Evolutionary conservation across 139 green algal genomes (phyloP).

Genomic region (Dunaliella primolecta): DNA sequence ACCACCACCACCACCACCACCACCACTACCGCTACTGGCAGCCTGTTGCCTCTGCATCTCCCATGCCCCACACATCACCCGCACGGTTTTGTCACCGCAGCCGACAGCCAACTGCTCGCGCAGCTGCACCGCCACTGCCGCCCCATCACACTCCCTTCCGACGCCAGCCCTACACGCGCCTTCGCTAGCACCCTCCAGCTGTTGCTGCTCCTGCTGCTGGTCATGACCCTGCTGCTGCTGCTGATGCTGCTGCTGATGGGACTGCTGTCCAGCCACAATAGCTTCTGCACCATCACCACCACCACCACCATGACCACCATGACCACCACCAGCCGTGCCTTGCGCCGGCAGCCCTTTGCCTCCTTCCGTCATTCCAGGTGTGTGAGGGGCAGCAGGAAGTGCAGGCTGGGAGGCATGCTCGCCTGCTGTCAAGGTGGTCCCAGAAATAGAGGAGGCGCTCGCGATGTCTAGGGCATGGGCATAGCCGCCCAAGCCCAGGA

Average conservation of each 20-base stretch:
- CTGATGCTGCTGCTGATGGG: background rate
- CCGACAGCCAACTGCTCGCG: conserved; percentile 32
- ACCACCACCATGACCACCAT: background rate
- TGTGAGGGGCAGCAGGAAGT: no score
- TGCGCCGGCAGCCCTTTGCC: no score
- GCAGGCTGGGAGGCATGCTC: background rate
- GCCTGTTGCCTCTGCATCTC: no score
- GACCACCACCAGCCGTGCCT: background rate
- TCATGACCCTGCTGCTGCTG: background rate
- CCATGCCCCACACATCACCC: background rate
- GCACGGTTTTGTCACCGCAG: conserved; percentile 46
- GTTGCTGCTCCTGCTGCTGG: background rate
- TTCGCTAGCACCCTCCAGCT: background rate
- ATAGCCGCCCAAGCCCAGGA: conserved; percentile 30
- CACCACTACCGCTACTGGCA: no score
- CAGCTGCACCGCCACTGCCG: background rate
- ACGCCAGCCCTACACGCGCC: background rate
- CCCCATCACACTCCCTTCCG: background rate
- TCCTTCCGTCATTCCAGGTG: no score
- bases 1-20: no score
- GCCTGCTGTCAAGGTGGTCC: background rate
- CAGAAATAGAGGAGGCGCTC: background rate
- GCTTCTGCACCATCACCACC: background rate
- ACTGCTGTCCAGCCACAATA: background rate
- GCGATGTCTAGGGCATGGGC: conserved; percentile 13